Evolutionary conservation across 768 basidiomycete genomes (phyloP).

Genomic region (Agaricus blazei): DNA sequence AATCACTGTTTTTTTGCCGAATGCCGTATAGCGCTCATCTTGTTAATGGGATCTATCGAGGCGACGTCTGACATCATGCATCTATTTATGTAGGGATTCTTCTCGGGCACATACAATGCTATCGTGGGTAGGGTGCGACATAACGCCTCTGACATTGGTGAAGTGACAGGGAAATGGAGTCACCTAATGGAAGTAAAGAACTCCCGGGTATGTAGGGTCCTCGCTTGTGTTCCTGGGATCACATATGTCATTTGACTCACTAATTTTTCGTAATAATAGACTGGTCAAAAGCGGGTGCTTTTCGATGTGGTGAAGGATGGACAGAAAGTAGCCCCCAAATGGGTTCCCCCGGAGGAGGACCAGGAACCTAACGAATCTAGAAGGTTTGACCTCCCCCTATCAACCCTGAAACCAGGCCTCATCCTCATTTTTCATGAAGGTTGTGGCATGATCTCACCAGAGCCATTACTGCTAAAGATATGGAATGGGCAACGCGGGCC

Average conservation of each 20-base stretch:
- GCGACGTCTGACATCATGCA: background rate
- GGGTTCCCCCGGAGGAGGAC: slow-evolving; percentile 77
- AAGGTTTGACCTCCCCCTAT: slow-evolving; percentile 40
- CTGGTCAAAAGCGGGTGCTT: slow-evolving; percentile 63
- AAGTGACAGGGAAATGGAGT: slow-evolving; percentile 89
- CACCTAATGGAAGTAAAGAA: slow-evolving; percentile 82
- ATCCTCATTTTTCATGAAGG: slow-evolving; percentile 26
- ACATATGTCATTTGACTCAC: background rate
- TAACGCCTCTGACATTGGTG: slow-evolving; percentile 65
- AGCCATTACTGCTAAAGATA: slow-evolving; percentile 84
- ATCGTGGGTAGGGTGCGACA: slow-evolving; percentile 76
- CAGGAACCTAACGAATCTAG: slow-evolving; percentile 92
- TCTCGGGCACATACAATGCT: slow-evolving; percentile 94
- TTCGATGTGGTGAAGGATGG: slow-evolving; percentile 84
- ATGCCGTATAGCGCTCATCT: background rate
- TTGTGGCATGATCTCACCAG: slow-evolving; percentile 82
- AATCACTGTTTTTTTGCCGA: background rate
- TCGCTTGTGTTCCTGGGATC: background rate
- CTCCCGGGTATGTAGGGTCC: slow-evolving; percentile 43
- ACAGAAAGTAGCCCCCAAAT: slow-evolving; percentile 70
- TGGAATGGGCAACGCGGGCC: slow-evolving; percentile 89
- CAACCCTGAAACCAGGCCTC: background rate
- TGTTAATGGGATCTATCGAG: background rate
- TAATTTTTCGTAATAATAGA: slow-evolving; percentile 31
- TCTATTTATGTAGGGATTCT: slow-evolving; percentile 67